phyloP scores from a whole-genome alignment of 306 rosid genomes.

The Ammopiptanthus mongolicus region DNA sequence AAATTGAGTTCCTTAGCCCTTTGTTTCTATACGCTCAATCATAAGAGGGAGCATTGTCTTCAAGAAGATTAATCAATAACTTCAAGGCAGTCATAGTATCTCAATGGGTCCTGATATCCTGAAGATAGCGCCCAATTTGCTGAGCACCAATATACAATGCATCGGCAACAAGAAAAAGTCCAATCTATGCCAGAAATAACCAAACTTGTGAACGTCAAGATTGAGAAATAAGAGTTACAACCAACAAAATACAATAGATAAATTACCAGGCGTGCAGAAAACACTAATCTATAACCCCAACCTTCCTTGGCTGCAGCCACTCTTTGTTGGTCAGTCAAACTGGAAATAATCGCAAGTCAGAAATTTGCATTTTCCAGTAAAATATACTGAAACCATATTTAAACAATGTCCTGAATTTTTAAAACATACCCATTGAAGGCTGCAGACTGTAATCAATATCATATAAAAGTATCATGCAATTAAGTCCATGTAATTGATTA shows the following conservation, averaged over 20 bases:
- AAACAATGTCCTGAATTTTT: not conserved
- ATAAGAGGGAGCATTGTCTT: constrained; percentile 10
- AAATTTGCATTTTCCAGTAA: constrained; percentile 10
- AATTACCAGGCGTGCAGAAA: constrained; percentile 85
- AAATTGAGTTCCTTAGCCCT: constrained; percentile 27
- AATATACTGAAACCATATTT: not conserved
- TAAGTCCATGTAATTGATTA: not conserved
- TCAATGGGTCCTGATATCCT: constrained; percentile 64
- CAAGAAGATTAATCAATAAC: not conserved
- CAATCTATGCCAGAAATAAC: constrained; percentile 46
- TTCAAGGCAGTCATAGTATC: constrained; percentile 16
- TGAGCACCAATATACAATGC: constrained; percentile 75
- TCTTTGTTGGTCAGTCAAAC: constrained; percentile 97
- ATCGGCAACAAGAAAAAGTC: constrained; percentile 59
- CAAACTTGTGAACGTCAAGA: constrained; percentile 3
- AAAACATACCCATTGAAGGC: not conserved
- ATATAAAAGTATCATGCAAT: not conserved
- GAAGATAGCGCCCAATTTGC: constrained; percentile 64
- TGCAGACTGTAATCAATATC: not conserved
- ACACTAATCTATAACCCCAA: constrained; percentile 80
- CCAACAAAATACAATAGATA: not conserved
- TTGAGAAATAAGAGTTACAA: not conserved
- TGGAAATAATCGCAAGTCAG: constrained; percentile 28
- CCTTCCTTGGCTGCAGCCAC: constrained; percentile 78
- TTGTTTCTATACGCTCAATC: constrained; percentile 19